phyloP scores from a whole-genome alignment of 371 early-diverging fungal genomes.

The Rhizopus microsporus region DNA sequence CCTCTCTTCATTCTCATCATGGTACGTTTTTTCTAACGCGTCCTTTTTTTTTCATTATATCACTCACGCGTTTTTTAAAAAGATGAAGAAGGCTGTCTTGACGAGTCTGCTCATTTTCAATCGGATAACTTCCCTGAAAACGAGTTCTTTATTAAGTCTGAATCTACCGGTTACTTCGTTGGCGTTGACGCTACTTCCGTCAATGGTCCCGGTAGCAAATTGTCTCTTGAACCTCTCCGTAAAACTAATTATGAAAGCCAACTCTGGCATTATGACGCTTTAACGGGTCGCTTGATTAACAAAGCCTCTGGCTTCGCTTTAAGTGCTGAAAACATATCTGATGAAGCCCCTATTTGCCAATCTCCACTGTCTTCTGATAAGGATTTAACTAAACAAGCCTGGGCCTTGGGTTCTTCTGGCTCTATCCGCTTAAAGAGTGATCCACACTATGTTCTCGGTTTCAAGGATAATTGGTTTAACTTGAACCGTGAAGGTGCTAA shows the following conservation, averaged over 20 bases:
- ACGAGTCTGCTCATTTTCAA: slow-evolving; percentile 24
- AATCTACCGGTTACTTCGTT: slow-evolving; percentile 37
- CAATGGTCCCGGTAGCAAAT: slow-evolving; percentile 26
- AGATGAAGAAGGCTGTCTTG: slow-evolving; percentile 31
- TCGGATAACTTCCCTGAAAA: slow-evolving; percentile 33
- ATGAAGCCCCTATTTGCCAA: slow-evolving; percentile 48
- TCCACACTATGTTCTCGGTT: slow-evolving; percentile 44
- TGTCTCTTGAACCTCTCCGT: slow-evolving; percentile 39
- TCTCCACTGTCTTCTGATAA: slow-evolving; percentile 22
- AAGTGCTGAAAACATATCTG: slow-evolving; percentile 46
- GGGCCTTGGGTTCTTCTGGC: slow-evolving; percentile 29
- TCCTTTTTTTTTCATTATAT: neutral
- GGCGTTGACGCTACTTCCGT: slow-evolving; percentile 35
- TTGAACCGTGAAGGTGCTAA: slow-evolving; percentile 36
- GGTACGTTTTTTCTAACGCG: slow-evolving; percentile 2
- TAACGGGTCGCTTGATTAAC: slow-evolving; percentile 48
- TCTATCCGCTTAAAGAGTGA: slow-evolving; percentile 40
- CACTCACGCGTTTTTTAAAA: slow-evolving; percentile 14
- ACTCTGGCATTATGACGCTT: slow-evolving; percentile 53
- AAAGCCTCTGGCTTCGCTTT: slow-evolving; percentile 54
- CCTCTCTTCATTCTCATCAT: slow-evolving; percentile 7
- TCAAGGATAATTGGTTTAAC: slow-evolving; percentile 48
- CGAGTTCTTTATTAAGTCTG: slow-evolving; percentile 46
- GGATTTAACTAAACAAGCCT: slow-evolving; percentile 28
- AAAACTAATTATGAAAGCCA: slow-evolving; percentile 42